These are phyloP conservation scores for Tranzscheliella williamsii DNA, from an alignment of 1,284 basidiomycete species.

Conservation along the genomic window DNA sequence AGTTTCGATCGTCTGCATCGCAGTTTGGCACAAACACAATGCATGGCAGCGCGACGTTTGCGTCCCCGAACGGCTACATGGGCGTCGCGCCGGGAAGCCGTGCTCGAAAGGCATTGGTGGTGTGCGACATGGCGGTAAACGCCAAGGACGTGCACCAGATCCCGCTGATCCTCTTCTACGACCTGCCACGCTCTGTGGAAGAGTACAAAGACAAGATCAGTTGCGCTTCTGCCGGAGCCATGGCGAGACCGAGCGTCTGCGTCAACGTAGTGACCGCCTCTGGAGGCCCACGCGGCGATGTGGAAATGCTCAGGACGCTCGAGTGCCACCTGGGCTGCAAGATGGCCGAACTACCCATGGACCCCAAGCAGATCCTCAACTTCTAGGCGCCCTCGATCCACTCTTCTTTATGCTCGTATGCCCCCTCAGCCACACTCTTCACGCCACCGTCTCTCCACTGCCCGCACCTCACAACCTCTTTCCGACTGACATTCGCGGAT, in stretches of 20 bases:
- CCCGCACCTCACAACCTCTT: no score
- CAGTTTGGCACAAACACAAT: constrained; percentile 32
- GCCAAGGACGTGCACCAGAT: constrained; percentile 84
- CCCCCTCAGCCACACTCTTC: no score
- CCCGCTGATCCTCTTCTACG: constrained; percentile 78
- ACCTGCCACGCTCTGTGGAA: constrained; percentile 90
- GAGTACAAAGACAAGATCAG: constrained; percentile 81
- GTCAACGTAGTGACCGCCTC: constrained; percentile 95
- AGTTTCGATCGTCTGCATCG: constrained; percentile 69
- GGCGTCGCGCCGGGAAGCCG: constrained; percentile 22
- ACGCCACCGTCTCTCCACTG: no score
- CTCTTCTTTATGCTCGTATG: no score
- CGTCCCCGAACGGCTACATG: constrained; percentile 68
- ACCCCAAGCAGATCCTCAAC: constrained; percentile 48
- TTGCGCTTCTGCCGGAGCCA: constrained; percentile 74
- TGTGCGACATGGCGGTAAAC: constrained; percentile 89
- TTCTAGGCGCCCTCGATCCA: no score
- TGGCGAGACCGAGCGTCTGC: constrained; percentile 80
- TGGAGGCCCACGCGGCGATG: constrained; percentile 73
- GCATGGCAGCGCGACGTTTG: constrained; percentile 62
- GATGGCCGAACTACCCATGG: constrained; percentile 51
- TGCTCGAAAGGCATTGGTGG: constrained; percentile 71
- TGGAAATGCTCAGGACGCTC: constrained; percentile 94
- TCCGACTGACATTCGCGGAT: no score
- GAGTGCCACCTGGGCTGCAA: constrained; percentile 69